Base-by-base conservation (phyloP, 2,329 filamentous ascomycete species). In the Penicillium glabrum region DNA sequence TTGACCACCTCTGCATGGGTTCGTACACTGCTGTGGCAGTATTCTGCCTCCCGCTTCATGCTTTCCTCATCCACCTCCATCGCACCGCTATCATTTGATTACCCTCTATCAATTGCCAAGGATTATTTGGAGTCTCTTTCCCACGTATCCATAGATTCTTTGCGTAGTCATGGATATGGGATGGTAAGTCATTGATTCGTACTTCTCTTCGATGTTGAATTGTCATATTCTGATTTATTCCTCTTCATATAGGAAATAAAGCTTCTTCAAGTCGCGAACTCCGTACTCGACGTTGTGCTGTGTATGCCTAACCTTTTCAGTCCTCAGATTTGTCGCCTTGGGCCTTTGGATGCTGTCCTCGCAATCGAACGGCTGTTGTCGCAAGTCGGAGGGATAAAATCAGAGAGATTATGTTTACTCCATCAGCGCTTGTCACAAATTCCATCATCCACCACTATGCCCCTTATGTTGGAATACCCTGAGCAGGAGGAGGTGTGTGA, bases 11-110 rank as follows among this genome's bases (percentile, higher is more conserved):
- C 58, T 1, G 60, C 60, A 16, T 62, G 60, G 60, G 47, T 62
- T n/a, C 56, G 58, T 16, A 59, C 60, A 1, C 47, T 62, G 37
- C 29, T 62, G 14, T 62, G 60, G 60, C 60, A 62, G 39, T 60
- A 62, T 11, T 58, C 60, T 43, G 60, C 60, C n/a, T 60, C 60
- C 23, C 60, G 53, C 16, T 62, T 62, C 33, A 62, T 62, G 60
- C 60, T 62, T 37, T 51, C 57, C 21, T 62, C 60, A 21, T 53
- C 54, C 16, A 57, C 54, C 2, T 57, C 54, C 2, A 31, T 49
- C 19, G 44, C 29, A 19, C 44, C 44, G 16, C 44, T 46, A 31
- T 27, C 44, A 11, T 46, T 46, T 29, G 14, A 46, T n/a, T 46
- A 46, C 44, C 44, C 44, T 16, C 16, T 46, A 16, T 46, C 44